Conservation (phyloP, 176 grass and related monocot species). For the Chrysopogon serrulatus region DNA sequence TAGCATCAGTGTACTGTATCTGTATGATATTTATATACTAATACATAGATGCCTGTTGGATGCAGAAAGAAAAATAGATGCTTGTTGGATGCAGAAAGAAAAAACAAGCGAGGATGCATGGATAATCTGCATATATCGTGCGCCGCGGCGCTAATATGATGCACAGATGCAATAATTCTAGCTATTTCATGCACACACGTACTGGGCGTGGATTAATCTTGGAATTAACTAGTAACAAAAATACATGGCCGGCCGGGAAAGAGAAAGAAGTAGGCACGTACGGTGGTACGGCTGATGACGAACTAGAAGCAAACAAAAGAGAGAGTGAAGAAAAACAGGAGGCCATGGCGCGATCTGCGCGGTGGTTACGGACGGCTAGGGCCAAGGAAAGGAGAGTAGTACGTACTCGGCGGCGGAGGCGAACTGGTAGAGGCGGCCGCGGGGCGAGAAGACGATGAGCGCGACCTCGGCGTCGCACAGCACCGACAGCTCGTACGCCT, state of each 20-base stretch:
- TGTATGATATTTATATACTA: too few species aligned
- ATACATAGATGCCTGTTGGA: too few species aligned
- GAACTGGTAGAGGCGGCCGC: conserved; percentile 71
- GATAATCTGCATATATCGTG: too few species aligned
- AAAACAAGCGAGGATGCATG: too few species aligned
- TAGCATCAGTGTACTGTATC: neutral
- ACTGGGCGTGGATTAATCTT: neutral
- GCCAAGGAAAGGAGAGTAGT: neutral
- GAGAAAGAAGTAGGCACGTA: neutral
- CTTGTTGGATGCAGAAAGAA: too few species aligned
- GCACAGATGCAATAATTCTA: too few species aligned
- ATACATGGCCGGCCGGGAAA: neutral
- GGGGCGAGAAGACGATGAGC: conserved; percentile 70
- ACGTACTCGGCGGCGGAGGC: conserved; percentile 52
- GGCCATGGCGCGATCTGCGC: neutral
- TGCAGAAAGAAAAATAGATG: too few species aligned
- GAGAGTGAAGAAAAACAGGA: neutral
- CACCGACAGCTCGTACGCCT: conserved; percentile 80
- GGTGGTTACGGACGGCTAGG: neutral
- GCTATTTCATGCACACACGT: neutral
- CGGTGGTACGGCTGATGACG: neutral
- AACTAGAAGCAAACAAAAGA: neutral
- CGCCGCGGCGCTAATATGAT: neutral
- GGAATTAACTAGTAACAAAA: neutral
- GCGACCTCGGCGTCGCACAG: conserved; percentile 89